Evolutionary conservation across 2,329 filamentous ascomycete species (phyloP), one percentile per base, ranked within the genome.

Genomic region (Anthostomella pinea): DNA sequence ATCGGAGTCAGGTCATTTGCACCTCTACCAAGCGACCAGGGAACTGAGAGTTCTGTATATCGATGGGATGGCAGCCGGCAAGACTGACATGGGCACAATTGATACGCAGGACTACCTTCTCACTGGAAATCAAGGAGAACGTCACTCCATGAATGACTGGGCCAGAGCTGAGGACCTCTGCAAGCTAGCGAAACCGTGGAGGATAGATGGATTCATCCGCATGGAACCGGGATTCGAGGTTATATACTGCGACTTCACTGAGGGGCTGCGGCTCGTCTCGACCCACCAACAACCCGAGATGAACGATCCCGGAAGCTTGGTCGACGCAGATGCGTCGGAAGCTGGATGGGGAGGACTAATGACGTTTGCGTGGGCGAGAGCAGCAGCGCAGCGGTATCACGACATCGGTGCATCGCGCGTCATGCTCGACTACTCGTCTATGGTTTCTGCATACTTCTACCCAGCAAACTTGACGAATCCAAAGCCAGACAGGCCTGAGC

Each of bases 21-120:
- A 87, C 50, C 81, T 75, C 0, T 88, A 87, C 53, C 68, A 68
- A 6, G 72, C 81, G 3, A 72, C 63, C 2, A 69, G 75, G 10
- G 64, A 73, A 4, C 63, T 87, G 1, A 70, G 72, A 8, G 64
- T 87, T 3, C 62, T 88, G 3, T 85, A 87, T 51, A 56, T 87
- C 11, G 85, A 88, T 52, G 84, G 84, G 4, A 80, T 82, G 67
- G 75, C 76, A 3, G 84, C 81, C 0, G 83, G 70, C 2, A 87
- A 87, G 48, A 77, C 75, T 0, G 32, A 52, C 2, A 77, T 80
- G 52, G 84, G 83, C 3, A 85, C 82, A 0, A 66, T 87, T 3
- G 83, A 87, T 52, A 70, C 76, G 0, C 81, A 86, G 50, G 83
- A 87, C 50, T 54, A 70, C 2, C 52, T 87, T 1, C 66, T 88